Evolutionary conservation across 306 rosid species (phyloP).

Genomic region (Pachyrhizus erosus): DNA sequence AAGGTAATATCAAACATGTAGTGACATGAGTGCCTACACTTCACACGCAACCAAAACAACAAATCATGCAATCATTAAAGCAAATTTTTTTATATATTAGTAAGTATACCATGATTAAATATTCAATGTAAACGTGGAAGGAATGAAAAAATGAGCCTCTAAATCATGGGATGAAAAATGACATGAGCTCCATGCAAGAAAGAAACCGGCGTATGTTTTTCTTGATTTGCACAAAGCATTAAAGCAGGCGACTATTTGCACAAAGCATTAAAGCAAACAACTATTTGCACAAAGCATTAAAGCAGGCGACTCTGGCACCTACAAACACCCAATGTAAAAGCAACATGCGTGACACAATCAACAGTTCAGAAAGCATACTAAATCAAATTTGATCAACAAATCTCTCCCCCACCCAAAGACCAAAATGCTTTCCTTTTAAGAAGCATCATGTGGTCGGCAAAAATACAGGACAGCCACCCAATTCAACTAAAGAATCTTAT

Average conservation of each 20-base stretch:
- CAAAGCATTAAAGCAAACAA: background rate
- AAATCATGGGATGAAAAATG: conserved; percentile 13
- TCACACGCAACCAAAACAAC: conserved; percentile 20
- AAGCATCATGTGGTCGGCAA: conserved; percentile 29
- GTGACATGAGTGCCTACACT: background rate
- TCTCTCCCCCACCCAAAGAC: conserved; percentile 7
- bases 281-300: background rate
- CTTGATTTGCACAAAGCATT: background rate
- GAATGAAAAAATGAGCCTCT: conserved; percentile 1
- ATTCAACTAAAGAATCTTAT: conserved; percentile 28
- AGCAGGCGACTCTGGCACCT: background rate
- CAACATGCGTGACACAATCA: background rate
- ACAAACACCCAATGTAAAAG: background rate
- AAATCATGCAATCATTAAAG: conserved; percentile 29
- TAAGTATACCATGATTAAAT: conserved; percentile 8
- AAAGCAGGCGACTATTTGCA: background rate
- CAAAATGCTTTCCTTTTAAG: conserved; percentile 19
- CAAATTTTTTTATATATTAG: conserved; percentile 3
- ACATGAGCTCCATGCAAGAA: background rate
- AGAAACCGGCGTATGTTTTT: background rate
- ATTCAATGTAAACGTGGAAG: conserved; percentile 7
- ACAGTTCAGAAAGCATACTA: conserved; percentile 1
- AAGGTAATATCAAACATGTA: conserved; percentile 21
- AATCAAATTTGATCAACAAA: conserved; percentile 28
- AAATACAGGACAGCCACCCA: conserved; percentile 34